A percentile compares a stretch with the other conserved stretches of the same genome.
Evolutionary conservation across 177 flowering plant genomes (phyloP).

Genomic region (Telopea speciosissima): DNA sequence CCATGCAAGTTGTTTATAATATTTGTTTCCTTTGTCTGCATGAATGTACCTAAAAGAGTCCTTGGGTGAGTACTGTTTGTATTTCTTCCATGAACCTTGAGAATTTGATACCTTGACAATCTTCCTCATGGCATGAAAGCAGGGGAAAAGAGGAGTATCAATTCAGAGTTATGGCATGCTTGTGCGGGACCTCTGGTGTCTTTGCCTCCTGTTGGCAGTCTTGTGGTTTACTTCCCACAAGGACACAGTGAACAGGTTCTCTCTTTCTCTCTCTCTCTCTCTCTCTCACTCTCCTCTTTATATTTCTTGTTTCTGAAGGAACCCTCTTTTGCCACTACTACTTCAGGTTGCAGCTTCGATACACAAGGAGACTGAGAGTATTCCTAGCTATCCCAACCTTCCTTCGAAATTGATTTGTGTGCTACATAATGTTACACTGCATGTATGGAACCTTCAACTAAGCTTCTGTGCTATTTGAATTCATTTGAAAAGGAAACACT

Average conservation of each 20-base stretch:
- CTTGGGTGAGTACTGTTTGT: not conserved
- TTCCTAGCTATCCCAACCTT: constrained; percentile 86
- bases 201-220: constrained; percentile 90
- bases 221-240: constrained; percentile 96
- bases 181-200: constrained; percentile 97
- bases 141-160: constrained; percentile 75
- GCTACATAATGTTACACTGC: constrained; percentile 81
- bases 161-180: constrained; percentile 97
- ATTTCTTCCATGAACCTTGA: not conserved
- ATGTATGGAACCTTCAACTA: constrained; percentile 43
- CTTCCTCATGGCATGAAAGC: constrained; percentile 17
- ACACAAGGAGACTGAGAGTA: constrained; percentile 74
- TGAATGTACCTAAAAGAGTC: too few species aligned
- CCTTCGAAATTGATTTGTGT: constrained; percentile 86
- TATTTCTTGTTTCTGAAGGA: not conserved
- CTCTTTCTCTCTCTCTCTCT: too few species aligned
- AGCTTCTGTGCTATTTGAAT: constrained; percentile 3
- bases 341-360: constrained; percentile 92
- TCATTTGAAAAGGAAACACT: not conserved
- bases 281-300: not conserved
- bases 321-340: not conserved
- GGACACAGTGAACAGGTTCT: constrained; percentile 97
- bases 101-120: not conserved
- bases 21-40: too few species aligned
- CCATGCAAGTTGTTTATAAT: too few species aligned